Percentiles rank a stretch among this genome's conserved stretches.
Evolutionary conservation across 306 rosid genomes (phyloP).

Genomic region (Alnus rubra): DNA sequence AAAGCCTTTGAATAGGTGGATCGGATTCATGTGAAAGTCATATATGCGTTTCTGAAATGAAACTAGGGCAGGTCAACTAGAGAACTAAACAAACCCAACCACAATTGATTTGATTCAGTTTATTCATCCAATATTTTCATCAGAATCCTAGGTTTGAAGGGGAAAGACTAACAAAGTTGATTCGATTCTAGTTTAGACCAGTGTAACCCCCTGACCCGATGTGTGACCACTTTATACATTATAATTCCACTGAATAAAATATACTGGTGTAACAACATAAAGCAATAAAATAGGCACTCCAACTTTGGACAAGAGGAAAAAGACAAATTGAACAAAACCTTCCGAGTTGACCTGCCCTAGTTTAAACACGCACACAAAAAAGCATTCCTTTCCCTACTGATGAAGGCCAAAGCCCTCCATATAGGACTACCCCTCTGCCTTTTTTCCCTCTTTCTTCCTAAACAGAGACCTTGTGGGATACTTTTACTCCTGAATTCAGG

Average conservation of each 20-base stretch:
- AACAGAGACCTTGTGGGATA: neutral
- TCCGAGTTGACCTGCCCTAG: too few species aligned
- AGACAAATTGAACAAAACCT: neutral
- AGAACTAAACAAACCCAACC: neutral
- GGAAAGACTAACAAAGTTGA: neutral
- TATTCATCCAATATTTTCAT: neutral
- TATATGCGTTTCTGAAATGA: neutral
- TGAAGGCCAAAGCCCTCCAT: neutral
- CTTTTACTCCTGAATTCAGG: neutral
- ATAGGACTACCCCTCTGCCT: neutral
- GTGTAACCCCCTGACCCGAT: too few species aligned
- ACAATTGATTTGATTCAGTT: neutral
- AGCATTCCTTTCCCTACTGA: neutral
- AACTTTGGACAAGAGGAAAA: neutral
- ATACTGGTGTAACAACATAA: too few species aligned
- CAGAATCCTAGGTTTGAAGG: neutral
- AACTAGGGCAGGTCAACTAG: neutral
- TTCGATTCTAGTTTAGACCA: neutral
- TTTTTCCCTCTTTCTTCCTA: neutral
- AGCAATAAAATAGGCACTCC: neutral
- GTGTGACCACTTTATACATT: too few species aligned
- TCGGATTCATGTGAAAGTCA: neutral
- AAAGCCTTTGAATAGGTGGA: neutral
- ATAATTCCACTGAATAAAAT: too few species aligned
- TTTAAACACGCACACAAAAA: neutral